Evolutionary conservation across 805 yeast species (phyloP).

Genomic region (Ogataea thermomethanolica): DNA sequence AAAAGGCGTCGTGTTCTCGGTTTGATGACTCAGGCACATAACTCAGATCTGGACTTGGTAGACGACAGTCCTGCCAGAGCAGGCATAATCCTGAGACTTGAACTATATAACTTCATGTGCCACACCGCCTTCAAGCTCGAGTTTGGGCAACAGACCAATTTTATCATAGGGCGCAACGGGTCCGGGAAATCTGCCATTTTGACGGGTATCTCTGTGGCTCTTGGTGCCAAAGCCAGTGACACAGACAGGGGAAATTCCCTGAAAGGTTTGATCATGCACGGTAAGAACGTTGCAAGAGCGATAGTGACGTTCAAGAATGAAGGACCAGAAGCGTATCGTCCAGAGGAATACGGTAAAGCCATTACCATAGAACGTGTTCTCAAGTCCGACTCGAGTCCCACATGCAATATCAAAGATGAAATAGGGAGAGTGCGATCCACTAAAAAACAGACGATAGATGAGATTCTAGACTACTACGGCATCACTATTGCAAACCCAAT

Average conservation of each 20-base stretch:
- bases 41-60: constrained; percentile 4
- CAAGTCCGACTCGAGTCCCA: constrained; percentile 46
- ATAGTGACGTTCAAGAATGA: constrained; percentile 60
- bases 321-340: constrained; percentile 63
- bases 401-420: constrained; percentile 54
- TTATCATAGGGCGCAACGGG: constrained; percentile 88
- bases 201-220: constrained; percentile 81
- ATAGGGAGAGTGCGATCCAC: constrained; percentile 51
- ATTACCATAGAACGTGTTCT: constrained; percentile 71
- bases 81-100: constrained; percentile 66
- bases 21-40: constrained; percentile 25
- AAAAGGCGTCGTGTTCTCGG: constrained; percentile 19
- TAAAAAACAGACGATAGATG: constrained; percentile 63
- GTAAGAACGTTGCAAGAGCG: constrained; percentile 64
- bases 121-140: constrained; percentile 75
- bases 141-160: constrained; percentile 77
- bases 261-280: constrained; percentile 71
- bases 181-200: constrained; percentile 87
- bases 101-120: constrained; percentile 80
- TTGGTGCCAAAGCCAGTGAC: constrained; percentile 84
- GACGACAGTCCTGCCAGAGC: constrained; percentile 41
- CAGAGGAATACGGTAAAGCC: constrained; percentile 60
- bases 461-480: constrained; percentile 64
- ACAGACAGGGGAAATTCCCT: constrained; percentile 81
- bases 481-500: constrained; percentile 87